phyloP scores from a whole-genome alignment of 148 eudicot species.

The Polygonum aviculare region DNA sequence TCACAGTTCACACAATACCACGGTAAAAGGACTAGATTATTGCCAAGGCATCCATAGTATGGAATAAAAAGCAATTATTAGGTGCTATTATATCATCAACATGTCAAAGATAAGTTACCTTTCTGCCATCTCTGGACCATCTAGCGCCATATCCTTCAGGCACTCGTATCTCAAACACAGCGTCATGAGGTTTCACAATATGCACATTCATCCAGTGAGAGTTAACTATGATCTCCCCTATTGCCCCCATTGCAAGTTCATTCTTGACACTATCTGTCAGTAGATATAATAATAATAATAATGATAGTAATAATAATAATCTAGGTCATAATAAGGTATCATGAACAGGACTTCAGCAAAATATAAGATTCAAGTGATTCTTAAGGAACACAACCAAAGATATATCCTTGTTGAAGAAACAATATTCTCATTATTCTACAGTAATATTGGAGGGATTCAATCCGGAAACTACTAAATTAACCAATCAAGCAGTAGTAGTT shows the following conservation, averaged over 20 bases:
- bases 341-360: background rate
- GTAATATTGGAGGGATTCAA: background rate
- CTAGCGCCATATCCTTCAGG: conserved; percentile 82
- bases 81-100: background rate
- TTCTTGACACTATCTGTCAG: conserved; percentile 58
- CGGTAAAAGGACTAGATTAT: background rate
- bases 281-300: background rate
- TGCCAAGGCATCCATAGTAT: background rate
- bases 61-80: background rate
- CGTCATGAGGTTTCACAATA: conserved; percentile 64
- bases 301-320: too few species aligned
- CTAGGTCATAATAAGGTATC: background rate
- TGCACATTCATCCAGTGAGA: conserved; percentile 77
- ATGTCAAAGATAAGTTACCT: conserved; percentile 30
- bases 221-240: conserved; percentile 28
- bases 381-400: background rate
- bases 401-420: background rate
- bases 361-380: background rate
- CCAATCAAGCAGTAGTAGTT: background rate
- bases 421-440: background rate
- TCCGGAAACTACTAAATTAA: background rate
- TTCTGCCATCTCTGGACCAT: conserved; percentile 67
- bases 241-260: conserved; percentile 45
- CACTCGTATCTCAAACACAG: conserved; percentile 67
- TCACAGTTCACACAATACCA: background rate